phyloP scores from a whole-genome alignment of 768 basidiomycete species.

The Serendipita sp. region DNA sequence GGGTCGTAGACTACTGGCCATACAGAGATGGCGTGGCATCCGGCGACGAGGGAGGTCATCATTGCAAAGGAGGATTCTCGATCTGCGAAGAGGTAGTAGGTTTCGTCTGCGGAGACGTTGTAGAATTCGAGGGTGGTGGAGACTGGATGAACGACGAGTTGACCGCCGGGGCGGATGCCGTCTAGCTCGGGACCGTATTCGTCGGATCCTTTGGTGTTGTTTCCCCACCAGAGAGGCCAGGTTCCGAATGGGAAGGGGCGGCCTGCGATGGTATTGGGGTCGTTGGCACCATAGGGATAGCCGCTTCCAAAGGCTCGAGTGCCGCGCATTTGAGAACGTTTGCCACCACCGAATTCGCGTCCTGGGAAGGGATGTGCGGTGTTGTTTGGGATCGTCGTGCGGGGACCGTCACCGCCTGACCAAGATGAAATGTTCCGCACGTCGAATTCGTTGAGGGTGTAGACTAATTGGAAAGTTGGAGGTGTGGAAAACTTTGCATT shows the following conservation, averaged over 20 bases:
- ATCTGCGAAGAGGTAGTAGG: not conserved
- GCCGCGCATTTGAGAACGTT: not conserved
- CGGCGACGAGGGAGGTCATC: not conserved
- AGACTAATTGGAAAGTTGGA: not conserved
- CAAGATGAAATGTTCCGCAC: not conserved
- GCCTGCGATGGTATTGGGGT: not conserved
- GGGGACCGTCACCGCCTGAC: not conserved
- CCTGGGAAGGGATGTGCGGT: not conserved
- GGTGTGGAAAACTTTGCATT: not conserved
- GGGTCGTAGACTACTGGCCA: not conserved
- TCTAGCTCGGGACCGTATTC: constrained; percentile 1
- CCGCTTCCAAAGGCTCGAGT: not conserved
- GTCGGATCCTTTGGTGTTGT: not conserved
- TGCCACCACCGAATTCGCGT: not conserved
- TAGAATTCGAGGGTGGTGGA: not conserved
- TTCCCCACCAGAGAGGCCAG: not conserved
- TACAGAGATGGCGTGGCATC: not conserved
- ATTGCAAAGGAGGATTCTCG: not conserved
- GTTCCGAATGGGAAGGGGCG: not conserved
- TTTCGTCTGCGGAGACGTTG: not conserved
- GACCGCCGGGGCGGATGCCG: not conserved
- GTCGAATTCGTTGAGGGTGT: not conserved
- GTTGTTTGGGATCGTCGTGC: not conserved
- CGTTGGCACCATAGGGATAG: not conserved
- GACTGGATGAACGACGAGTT: not conserved